Conservation (phyloP, 75 land plant genomes). For the Selaginella moellendorffii region DNA sequence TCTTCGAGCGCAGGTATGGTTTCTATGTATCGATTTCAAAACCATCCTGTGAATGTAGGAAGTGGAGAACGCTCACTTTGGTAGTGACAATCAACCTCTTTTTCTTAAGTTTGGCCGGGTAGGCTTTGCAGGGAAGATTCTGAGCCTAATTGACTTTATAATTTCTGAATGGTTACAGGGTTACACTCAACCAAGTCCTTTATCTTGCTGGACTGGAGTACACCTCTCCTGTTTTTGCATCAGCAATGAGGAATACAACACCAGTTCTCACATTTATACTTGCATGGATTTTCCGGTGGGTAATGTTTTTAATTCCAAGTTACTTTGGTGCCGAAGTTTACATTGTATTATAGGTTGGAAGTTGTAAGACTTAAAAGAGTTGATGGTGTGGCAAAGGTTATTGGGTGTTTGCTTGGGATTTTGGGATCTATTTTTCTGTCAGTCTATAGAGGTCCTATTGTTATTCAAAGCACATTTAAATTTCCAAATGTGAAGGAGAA, state of each 20-base stretch:
- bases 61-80: background rate
- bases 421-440: background rate
- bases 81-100: background rate
- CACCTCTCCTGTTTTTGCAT: conserved; percentile 36
- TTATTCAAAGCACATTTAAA: background rate
- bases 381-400: conserved; percentile 1
- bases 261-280: conserved; percentile 35
- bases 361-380: background rate
- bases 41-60: background rate
- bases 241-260: conserved; percentile 41
- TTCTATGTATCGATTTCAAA: background rate
- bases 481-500: background rate
- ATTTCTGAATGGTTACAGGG: conserved; percentile 16
- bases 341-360: no score
- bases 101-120: background rate
- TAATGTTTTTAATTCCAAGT: no score
- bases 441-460: background rate
- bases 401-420: background rate
- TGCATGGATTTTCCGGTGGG: conserved; percentile 28
- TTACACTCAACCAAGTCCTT: conserved; percentile 24
- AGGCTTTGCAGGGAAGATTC: background rate
- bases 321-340: no score
- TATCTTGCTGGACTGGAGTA: conserved; percentile 39
- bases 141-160: background rate
- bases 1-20: background rate